Conservation (phyloP, 768 basidiomycete species). For the Cystofilobasidium ferigula region DNA sequence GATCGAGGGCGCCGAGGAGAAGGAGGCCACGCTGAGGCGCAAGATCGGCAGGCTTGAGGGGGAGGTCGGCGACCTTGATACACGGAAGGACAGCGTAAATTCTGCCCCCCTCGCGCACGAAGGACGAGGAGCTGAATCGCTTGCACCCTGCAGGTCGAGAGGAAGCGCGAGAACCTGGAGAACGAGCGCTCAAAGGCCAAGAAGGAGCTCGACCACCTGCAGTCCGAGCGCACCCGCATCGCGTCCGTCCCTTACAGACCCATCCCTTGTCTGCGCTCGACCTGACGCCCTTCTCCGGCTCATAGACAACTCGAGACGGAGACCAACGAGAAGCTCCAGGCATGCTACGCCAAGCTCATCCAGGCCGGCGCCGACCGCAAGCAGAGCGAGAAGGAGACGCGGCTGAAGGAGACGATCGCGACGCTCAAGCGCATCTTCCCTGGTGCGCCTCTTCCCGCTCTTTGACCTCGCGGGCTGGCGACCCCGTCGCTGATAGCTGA, state of each 20-base stretch:
- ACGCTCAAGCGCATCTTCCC: conserved; percentile 82
- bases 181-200: conserved; percentile 54
- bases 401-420: conserved; percentile 71
- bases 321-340: conserved; percentile 78
- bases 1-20: conserved; percentile 41
- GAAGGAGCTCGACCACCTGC: conserved; percentile 72
- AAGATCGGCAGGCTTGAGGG: conserved; percentile 54
- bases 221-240: conserved; percentile 69
- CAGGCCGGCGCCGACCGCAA: conserved; percentile 82
- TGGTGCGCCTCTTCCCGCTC: conserved; percentile 41
- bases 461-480: neutral
- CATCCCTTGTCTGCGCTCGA: neutral
- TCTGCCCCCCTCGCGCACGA: neutral
- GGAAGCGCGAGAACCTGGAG: conserved; percentile 49
- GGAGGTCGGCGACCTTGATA: conserved; percentile 37
- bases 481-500: neutral
- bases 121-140: neutral
- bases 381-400: conserved; percentile 71
- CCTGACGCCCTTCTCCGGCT: neutral
- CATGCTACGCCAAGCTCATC: conserved; percentile 67
- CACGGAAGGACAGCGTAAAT: conserved; percentile 52
- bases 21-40: conserved; percentile 49
- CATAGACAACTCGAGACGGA: conserved; percentile 77
- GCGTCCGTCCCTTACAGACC: conserved; percentile 44
- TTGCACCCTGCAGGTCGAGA: conserved; percentile 43